Base-by-base conservation (phyloP, 1,139 yeast genomes). In the Candida sp. region DNA sequence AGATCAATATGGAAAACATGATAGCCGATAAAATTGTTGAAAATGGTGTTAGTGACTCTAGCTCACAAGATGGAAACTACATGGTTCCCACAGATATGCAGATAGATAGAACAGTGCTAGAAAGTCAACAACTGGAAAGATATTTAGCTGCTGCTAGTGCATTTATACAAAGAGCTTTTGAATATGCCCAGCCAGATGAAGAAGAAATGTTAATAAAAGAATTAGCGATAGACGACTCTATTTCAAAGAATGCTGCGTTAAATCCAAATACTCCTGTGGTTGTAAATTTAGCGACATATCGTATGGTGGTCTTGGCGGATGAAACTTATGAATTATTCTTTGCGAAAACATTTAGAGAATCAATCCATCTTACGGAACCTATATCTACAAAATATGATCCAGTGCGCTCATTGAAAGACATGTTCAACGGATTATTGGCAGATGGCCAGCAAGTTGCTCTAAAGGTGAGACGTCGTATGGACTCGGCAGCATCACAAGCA, bases 231-330 rank as follows among this genome's bases (percentile, higher is more conserved):
- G 64, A 79, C 60, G 51, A 60, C 39, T 61, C 55, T 35, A 64
- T 72, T 15, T 53, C 70, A 2, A 77, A 88, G 43, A 89, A 89
- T 57, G 87, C 82, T 1, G 96, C 96, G 0, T 68, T 89, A 38
- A 87, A 90, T 58, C 96, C 97, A 1, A 75, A 78, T 35, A 76
- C 83, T 9, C 96, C 96, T 0, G 82, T 86, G 19, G 81, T 71
- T 44, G 76, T 93, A 45, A 87, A 87, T 43, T 69, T 91, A 25
- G 91, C 98, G 0, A 90, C 97, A 0, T 93, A 93, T 68, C 74
- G 99, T 52, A 93, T 93, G 99, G 95, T 93, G 19, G 71, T 93
- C 4, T 72, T 93, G 12, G 97, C 98, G 0, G 97, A 91, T 61
- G 98, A 90, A 57, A 87, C 97, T 0, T 84, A 90, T 52, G 98